Base-by-base conservation (phyloP, 2,329 filamentous ascomycete species). In the Talaromyces sp. region DNA sequence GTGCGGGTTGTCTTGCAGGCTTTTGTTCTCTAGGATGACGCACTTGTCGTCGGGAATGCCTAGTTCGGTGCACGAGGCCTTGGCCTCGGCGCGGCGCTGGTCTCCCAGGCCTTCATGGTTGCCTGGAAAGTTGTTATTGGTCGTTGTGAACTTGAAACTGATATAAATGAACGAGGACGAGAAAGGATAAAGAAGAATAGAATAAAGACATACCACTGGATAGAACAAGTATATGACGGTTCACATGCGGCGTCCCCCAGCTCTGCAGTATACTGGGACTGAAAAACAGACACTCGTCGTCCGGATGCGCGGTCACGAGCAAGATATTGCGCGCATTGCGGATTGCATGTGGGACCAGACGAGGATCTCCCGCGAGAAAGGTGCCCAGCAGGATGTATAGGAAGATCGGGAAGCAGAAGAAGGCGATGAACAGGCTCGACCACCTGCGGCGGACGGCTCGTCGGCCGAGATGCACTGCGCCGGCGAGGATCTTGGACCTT, bases 1-100 rank as follows among this genome's bases (percentile, higher is more conserved):
- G 27, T 62, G 69, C 12, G 75, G 75, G 52, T 76, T 72, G 63
- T 77, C 74, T 57, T 76, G 75, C 29, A 77, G 67, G 9, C 73
- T 72, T 1, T 69, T 64, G 19, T 72, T 59, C 54, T 77, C 72
- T 9, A 77, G 61, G 2, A 73, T 72, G 56, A 70, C 69, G 43
- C 75, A 77, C 65, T 75, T 70, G 53, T 70, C 70, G 24, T 51
- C 26, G 27, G 51, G 19, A 43, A 70, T 66, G 1, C 68, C 64
- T 12, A 69, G 62, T 14, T 56, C 58, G n/a, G 56, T 54, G 52
- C 68, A 70, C n/a, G 65, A 65, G 6, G 61, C 62, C 43, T 66
- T 63, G 24, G 69, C 57, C 48, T 70, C 68, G 4, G 31, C 52
- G 27, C 62, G 65, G 12, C 68, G 64, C 11, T 54, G 51, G 19